Evolutionary conservation across 352 stramenopile genomes (phyloP).

Genomic region (Pythium guiyangense): DNA sequence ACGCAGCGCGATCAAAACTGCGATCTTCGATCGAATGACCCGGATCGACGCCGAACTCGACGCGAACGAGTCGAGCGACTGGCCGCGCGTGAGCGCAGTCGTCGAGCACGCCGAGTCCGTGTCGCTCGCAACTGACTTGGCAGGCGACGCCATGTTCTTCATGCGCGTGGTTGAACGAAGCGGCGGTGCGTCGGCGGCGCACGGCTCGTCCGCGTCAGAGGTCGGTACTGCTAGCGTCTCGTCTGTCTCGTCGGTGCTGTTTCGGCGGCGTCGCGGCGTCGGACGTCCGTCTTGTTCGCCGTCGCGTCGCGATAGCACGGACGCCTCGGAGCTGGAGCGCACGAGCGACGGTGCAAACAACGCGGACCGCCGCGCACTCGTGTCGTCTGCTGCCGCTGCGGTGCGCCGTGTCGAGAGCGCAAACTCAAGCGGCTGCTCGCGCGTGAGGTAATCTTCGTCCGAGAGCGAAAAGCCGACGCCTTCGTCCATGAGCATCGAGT

Average conservation of each 20-base stretch:
- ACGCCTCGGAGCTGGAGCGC: constrained; percentile 20
- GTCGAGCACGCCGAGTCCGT: constrained; percentile 48
- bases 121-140: constrained; percentile 32
- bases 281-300: not conserved
- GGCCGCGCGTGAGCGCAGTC: constrained; percentile 28
- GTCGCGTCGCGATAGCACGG: constrained; percentile 5
- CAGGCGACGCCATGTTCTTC: constrained; percentile 43
- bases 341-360: constrained; percentile 4
- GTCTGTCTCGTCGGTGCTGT: constrained; percentile 2
- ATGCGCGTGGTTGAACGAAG: constrained; percentile 9
- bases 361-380: not conserved
- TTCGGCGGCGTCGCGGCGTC: constrained; percentile 9
- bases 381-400: constrained; percentile 7
- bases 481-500: constrained; percentile 28
- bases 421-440: constrained; percentile 37
- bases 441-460: constrained; percentile 67
- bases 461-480: constrained; percentile 46
- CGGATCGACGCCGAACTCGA: constrained; percentile 33
- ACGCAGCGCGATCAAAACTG: constrained; percentile 32
- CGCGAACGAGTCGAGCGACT: constrained; percentile 17
- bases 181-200: not conserved
- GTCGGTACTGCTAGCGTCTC: constrained; percentile 1
- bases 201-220: not conserved
- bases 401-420: constrained; percentile 12
- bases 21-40: constrained; percentile 41